Evolutionary conservation across 2,329 filamentous ascomycete species (phyloP).

Genomic region (Phaeosphaeria sp.): DNA sequence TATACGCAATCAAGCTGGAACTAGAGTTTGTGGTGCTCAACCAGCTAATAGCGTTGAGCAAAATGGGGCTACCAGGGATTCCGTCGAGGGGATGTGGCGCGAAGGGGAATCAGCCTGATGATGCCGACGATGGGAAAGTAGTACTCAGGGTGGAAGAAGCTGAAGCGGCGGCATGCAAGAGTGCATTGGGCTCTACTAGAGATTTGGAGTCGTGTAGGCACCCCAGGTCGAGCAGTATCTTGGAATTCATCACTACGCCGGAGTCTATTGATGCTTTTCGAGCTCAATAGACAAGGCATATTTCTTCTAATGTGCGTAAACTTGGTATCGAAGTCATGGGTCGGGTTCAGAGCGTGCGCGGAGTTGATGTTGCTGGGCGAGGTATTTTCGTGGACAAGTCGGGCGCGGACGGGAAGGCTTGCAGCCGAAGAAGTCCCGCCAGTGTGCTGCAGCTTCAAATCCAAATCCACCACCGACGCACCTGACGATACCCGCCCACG

Average conservation of each 20-base stretch:
- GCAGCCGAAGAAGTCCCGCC: slow-evolving; percentile 26
- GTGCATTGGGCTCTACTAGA: neutral
- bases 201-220: neutral
- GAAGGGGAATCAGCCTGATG: neutral
- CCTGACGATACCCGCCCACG: slow-evolving; percentile 19
- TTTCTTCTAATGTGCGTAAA: neutral
- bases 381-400: neutral
- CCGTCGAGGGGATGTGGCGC: neutral
- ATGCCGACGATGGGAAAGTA: neutral
- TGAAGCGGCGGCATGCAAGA: neutral
- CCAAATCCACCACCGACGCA: slow-evolving; percentile 25
- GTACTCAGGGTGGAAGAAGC: neutral
- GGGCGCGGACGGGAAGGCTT: neutral
- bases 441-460: slow-evolving; percentile 26
- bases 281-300: neutral
- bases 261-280: neutral
- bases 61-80: slow-evolving; percentile 1
- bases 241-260: neutral
- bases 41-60: slow-evolving; percentile 6
- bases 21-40: slow-evolving; percentile 61
- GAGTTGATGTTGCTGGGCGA: neutral
- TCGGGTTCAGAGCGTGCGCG: neutral
- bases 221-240: neutral
- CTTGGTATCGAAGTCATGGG: too few relatives aligned
- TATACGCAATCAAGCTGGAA: slow-evolving; percentile 53